Base-by-base conservation (phyloP, 169 alveolate species). In the Plasmodium sp. region DNA sequence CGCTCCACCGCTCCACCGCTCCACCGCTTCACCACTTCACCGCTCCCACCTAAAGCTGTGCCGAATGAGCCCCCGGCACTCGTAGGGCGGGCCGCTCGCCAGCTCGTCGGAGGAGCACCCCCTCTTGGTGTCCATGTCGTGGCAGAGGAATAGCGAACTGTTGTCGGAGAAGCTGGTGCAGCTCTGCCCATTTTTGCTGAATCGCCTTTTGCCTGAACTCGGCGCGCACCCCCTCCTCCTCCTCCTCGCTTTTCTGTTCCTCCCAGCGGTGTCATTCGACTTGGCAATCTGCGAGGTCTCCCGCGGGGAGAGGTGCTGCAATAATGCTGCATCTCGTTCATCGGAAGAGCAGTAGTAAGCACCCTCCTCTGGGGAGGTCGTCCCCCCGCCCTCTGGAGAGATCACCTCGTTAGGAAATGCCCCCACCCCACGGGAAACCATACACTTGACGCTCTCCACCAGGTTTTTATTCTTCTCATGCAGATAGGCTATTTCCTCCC, bases 401-500 rank as follows among this genome's bases (percentile, higher is more conserved):
- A 54, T 12, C 51, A 22, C 6, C 31, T 7, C 31, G 34, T 74
- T 43, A 51, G 86, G n/a, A 41, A 33, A 58, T 10, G 2, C 33
- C 22, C 79, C 36, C 18, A 41, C 22, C 43, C 36, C 51, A 54
- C 80, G 83, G 6, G 45, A 9, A 48, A 31, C 39, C 34, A 86
- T 75, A 51, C 5, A 34, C 74, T 62, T 36, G 6, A 90, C 77
- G 7, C 83, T 22, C 36, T 90, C 83, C 22, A 41, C 43, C 41
- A 90, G 41, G n/a, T 90, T 67, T 18, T n/a, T 36, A 58, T 81
- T 90, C 73, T 90, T 80, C 51, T 48, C 83, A 36, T 14, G 67
- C 41, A 90, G 39, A 34, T 90, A 81, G 3, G 75, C 18, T 36
- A 90, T 90, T 7, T 81, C 75, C 39, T 90, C 79, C 33, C 5